These are phyloP conservation scores for Penicillium paradoxum DNA, from an alignment of 495 filamentous ascomycete genomes.

Conservation along the genomic window DNA sequence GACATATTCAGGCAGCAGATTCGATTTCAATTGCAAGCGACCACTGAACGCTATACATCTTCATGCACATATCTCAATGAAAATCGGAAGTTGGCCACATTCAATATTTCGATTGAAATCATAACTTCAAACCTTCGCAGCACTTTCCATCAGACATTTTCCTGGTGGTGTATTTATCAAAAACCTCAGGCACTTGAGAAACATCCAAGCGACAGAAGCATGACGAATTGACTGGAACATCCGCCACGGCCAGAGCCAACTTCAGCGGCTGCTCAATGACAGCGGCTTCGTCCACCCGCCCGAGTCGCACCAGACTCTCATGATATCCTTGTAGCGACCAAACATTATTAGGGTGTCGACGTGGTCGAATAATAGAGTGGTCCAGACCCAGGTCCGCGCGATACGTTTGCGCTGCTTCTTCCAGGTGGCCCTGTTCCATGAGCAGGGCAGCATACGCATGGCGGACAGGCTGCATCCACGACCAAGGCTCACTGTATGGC, in stretches of 20 bases:
- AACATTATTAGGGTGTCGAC: slow-evolving; percentile 60
- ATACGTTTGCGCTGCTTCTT: slow-evolving; percentile 51
- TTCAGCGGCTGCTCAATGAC: slow-evolving; percentile 46
- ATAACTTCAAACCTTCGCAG: background rate
- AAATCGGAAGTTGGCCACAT: too few species aligned
- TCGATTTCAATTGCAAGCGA: too few species aligned
- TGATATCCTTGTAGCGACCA: slow-evolving; percentile 61
- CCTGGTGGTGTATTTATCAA: background rate
- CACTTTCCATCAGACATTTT: background rate
- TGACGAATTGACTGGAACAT: slow-evolving; percentile 50
- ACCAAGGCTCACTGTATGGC: slow-evolving; percentile 62
- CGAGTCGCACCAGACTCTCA: slow-evolving; percentile 53
- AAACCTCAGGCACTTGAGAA: slow-evolving; percentile 2
- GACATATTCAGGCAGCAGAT: too few species aligned
- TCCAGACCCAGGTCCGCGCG: slow-evolving; percentile 54
- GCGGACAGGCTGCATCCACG: slow-evolving; percentile 60
- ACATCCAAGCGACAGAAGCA: slow-evolving; percentile 52
- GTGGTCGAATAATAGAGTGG: slow-evolving; percentile 46
- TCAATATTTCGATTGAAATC: too few species aligned
- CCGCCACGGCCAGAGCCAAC: slow-evolving; percentile 47
- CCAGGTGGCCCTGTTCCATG: slow-evolving; percentile 52
- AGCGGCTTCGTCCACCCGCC: slow-evolving; percentile 40
- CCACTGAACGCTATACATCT: too few species aligned
- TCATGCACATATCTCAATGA: too few species aligned
- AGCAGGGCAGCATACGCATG: slow-evolving; percentile 59